Base-by-base conservation (phyloP, 2,329 filamentous ascomycete species). In the Pestalotiopsis sp. region DNA sequence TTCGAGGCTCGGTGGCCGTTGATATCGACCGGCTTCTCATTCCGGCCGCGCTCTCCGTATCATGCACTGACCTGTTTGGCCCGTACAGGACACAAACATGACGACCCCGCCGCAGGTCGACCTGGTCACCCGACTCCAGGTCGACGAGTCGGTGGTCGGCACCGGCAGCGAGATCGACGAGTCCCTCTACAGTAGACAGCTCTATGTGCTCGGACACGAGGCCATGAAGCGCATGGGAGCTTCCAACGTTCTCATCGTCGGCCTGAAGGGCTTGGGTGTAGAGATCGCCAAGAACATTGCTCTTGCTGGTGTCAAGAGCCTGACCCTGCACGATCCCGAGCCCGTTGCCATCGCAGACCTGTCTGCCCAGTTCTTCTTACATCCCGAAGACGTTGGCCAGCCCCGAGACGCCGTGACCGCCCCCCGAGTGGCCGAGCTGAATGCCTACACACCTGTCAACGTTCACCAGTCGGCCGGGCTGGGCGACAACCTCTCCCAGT, bases 191-290 rank as follows among this genome's bases (percentile, higher is more conserved):
- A 92, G 90, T 79, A 87, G 90, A 78, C 90, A 92, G 82, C 90
- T 92, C 75, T 92, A 92, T 78, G 90, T 92, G 70, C 81, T 91
- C 65, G 90, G 90, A 72, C 90, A 92, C 76, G 90, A 91, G 81
- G 96, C 96, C 73, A 99, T 99, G 96, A 98, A 97, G 87, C 94
- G 96, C 77, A 99, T 99, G 96, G 90, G 95, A 77, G 93, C 94
- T 71, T 98, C 96, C 67, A 97, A 98, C 78, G 89, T 99, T 70
- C 92, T 99, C 66, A 87, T 99, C 68, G 92, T 95, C 71, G 96
- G 96, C 72, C 85, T 98, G 74, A 95, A 96, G 81, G 96, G 96
- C 65, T 89, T 99, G 56, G 96, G 96, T 84, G 95, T 98, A 68
- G 96, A 99, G 83, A 96, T 99, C 76, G 95, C 96, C 78, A 99